Percentiles rank a stretch among this genome's conserved stretches.
These are phyloP conservation scores for Aphanoascus verrucosus DNA, from an alignment of 2,329 filamentous ascomycete species.

Conservation along the genomic window DNA sequence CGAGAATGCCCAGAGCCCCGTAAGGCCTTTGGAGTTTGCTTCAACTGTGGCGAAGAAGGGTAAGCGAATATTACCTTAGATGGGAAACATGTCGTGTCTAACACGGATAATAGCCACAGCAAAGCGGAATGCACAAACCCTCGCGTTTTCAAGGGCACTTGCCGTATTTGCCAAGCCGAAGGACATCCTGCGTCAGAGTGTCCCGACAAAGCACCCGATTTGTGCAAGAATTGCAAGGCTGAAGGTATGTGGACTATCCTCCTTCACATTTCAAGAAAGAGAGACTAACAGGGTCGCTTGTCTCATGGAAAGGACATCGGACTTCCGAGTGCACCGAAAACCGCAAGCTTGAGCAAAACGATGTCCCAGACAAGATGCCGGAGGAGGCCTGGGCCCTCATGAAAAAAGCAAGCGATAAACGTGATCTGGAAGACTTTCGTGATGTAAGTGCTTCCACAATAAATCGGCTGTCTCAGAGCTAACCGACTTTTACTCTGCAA, in stretches of 20 bases:
- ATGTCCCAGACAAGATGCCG: slow-evolving; percentile 38
- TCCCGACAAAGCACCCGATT: slow-evolving; percentile 33
- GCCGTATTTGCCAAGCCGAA: slow-evolving; percentile 37
- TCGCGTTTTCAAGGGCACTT: slow-evolving; percentile 38
- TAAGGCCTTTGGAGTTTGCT: slow-evolving; percentile 32
- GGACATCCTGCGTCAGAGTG: slow-evolving; percentile 38
- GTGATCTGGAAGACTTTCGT: slow-evolving; percentile 44
- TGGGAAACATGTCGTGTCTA: slow-evolving; percentile 3
- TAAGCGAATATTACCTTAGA: slow-evolving; percentile 16
- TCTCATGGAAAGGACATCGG: slow-evolving; percentile 31
- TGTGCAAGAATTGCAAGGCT: slow-evolving; percentile 39
- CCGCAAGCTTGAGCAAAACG: slow-evolving; percentile 35
- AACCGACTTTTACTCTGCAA: slow-evolving; percentile 17
- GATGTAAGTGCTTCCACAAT: slow-evolving; percentile 24
- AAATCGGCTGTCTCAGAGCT: slow-evolving; percentile 1
- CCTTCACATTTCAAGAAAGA: neutral
- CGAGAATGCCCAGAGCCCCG: slow-evolving; percentile 36
- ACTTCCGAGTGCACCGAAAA: slow-evolving; percentile 37
- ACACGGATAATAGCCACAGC: slow-evolving; percentile 25
- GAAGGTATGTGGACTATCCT: slow-evolving; percentile 29
- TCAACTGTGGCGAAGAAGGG: slow-evolving; percentile 39
- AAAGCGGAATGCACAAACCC: slow-evolving; percentile 39
- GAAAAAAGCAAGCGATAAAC: slow-evolving; percentile 39
- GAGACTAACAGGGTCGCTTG: neutral
- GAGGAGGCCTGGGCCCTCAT: slow-evolving; percentile 43